Base-by-base conservation (phyloP, 352 stramenopile species). In the Peronospora tabacina region DNA sequence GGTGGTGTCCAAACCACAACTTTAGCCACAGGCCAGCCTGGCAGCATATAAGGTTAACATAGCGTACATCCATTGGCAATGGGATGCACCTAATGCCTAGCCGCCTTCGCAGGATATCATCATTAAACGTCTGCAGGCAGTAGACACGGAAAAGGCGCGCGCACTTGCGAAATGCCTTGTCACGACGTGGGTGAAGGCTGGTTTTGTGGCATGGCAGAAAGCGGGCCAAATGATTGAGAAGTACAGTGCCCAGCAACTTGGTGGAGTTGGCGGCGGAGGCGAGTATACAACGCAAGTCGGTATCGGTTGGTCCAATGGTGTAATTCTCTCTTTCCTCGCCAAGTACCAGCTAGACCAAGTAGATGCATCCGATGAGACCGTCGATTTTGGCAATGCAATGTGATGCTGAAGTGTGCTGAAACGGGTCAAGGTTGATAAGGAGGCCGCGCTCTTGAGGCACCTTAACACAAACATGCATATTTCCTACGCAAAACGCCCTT, bases 191-290 rank as follows among this genome's bases (percentile, higher is more conserved):
- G 61, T 92, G 20, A 50, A 68, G 22, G 69, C 81, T 24, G 68
- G 70, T 17, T 62, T 87, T 13, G 53, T 52, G n/a, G 85, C 72
- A 7, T 95, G 65, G 66, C 56, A 82, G 35, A 61, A 82, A 44
- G 87, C 74, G 5, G 71, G 78, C 5, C 54, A 82, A 32, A 93
- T 95, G 83, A 90, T 87, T 67, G 85, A 95, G 50, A 95, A 95
- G 64, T 93, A 92, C 61, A 85, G 92, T 56, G 72, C 80, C 38
- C 66, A 60, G 2, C 66, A 79, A 22, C 47, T 82, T 11, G 82
- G 82, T 19, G 71, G 68, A 0, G 58, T 87, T 3, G 80, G 82
- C 8, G 63, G 74, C 41, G 85, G 85, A 3, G 85, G 85, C 44
- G 85, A 95, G 65, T 95, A 95, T 59, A 79, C 81, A 8, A 75